phyloP scores from a whole-genome alignment of 2,329 filamentous ascomycete genomes.

The Trichoderma koningii region DNA sequence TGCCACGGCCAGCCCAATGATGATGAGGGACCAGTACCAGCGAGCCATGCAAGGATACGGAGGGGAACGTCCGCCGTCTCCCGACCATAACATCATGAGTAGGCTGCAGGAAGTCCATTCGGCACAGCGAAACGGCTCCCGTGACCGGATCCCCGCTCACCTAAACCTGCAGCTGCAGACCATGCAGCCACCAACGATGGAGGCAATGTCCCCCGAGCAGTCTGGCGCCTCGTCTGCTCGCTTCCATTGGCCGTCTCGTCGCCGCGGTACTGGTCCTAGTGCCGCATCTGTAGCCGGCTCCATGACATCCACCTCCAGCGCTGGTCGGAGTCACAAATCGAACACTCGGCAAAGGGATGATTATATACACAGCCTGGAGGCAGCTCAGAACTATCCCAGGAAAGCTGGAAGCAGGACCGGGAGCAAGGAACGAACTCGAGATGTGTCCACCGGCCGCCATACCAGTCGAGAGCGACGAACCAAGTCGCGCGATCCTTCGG shows the following conservation, averaged over 20 bases:
- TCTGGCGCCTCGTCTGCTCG: constrained; percentile 56
- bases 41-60: constrained; percentile 38
- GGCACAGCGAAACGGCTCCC: constrained; percentile 67
- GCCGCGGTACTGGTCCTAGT: constrained; percentile 57
- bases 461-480: constrained; percentile 53
- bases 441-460: constrained; percentile 50
- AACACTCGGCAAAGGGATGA: constrained; percentile 70
- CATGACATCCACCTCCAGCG: constrained; percentile 57
- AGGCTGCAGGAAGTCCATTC: constrained; percentile 60
- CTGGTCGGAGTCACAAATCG: constrained; percentile 52
- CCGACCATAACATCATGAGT: constrained; percentile 60
- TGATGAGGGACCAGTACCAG: constrained; percentile 54
- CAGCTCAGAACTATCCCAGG: constrained; percentile 65
- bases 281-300: constrained; percentile 60
- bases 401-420: constrained; percentile 58
- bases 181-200: constrained; percentile 52
- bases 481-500: constrained; percentile 63
- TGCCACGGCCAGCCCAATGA: constrained; percentile 67
- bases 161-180: constrained; percentile 65
- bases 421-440: constrained; percentile 50
- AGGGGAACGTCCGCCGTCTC: constrained; percentile 62
- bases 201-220: constrained; percentile 59
- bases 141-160: constrained; percentile 76
- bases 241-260: constrained; percentile 57
- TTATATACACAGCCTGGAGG: constrained; percentile 83